These are phyloP conservation scores for Pyrenopolyporus hunteri DNA, from an alignment of 495 filamentous ascomycete species.

Conservation along the genomic window DNA sequence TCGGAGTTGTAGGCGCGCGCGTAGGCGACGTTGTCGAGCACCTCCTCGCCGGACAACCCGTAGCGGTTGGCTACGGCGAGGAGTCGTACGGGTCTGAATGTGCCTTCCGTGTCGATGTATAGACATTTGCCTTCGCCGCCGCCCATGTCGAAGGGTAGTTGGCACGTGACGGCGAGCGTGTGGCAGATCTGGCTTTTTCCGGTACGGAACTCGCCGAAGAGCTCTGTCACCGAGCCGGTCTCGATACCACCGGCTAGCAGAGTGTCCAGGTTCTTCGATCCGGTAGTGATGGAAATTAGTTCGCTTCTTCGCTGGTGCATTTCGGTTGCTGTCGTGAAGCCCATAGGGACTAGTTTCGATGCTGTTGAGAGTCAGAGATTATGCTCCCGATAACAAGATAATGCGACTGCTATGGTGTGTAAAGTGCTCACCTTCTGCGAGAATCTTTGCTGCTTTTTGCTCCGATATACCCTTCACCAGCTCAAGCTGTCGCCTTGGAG, in stretches of 20 bases:
- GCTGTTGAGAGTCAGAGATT: constrained; percentile 58
- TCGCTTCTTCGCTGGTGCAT: constrained; percentile 97
- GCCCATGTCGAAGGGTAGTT: constrained; percentile 97
- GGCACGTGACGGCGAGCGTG: constrained; percentile 97
- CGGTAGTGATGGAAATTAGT: constrained; percentile 95
- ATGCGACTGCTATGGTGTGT: neutral
- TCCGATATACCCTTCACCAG: constrained; percentile 98
- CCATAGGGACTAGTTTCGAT: constrained; percentile 95
- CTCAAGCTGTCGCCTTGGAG: constrained; percentile 83
- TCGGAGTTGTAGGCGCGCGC: constrained; percentile 98
- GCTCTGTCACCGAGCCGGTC: constrained; percentile 97
- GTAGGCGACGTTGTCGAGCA: constrained; percentile 97
- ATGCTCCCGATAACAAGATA: neutral
- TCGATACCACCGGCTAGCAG: constrained; percentile 93
- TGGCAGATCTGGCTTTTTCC: constrained; percentile 99
- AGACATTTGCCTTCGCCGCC: constrained; percentile 97
- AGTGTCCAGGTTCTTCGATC: constrained; percentile 95
- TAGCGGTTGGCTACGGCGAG: constrained; percentile 92
- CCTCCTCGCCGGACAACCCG: constrained; percentile 93
- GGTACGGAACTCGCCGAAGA: constrained; percentile 97
- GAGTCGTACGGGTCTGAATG: constrained; percentile 89
- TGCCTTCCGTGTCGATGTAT: constrained; percentile 99
- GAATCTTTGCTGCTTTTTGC: constrained; percentile 91
- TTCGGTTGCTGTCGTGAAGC: constrained; percentile 98
- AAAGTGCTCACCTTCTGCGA: constrained; percentile 74